Evolutionary conservation across 345 rosid genomes (phyloP).

Genomic region (Lepidium didymum): DNA sequence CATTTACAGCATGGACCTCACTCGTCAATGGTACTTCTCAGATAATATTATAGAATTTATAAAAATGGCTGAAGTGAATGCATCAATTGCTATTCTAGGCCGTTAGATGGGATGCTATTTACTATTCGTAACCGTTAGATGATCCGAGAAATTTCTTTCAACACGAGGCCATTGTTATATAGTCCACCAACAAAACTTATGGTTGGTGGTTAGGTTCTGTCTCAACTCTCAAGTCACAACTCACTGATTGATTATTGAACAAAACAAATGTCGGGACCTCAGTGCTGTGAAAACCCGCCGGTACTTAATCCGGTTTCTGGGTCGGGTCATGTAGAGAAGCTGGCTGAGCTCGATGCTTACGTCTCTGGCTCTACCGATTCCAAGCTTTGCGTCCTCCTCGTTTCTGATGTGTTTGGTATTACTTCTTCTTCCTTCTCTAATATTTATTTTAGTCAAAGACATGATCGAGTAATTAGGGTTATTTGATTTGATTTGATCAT

Average conservation of each 20-base stretch:
- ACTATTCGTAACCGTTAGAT: neutral
- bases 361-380: slow-evolving; percentile 53
- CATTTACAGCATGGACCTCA: too few relatives aligned
- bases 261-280: slow-evolving; percentile 49
- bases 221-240: neutral
- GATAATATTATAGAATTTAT: too few relatives aligned
- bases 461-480: neutral
- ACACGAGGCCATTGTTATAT: neutral
- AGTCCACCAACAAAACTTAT: neutral
- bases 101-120: neutral
- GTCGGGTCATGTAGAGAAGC: slow-evolving; percentile 49
- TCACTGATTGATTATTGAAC: neutral
- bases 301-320: slow-evolving; percentile 41
- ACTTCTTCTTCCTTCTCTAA: neutral
- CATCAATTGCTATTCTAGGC: neutral
- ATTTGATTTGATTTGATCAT: neutral
- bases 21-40: too few relatives aligned
- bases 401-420: slow-evolving; percentile 61
- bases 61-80: too few relatives aligned
- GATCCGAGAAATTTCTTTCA: neutral
- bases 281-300: slow-evolving; percentile 80
- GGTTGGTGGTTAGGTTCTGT: slow-evolving; percentile 1
- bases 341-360: slow-evolving; percentile 61
- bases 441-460: neutral
- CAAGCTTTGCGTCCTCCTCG: slow-evolving; percentile 54